Evolutionary conservation across 2,329 filamentous ascomycete genomes (phyloP), one percentile per base, ranked within the genome.

Genomic region (Fusarium keratoplasticum): DNA sequence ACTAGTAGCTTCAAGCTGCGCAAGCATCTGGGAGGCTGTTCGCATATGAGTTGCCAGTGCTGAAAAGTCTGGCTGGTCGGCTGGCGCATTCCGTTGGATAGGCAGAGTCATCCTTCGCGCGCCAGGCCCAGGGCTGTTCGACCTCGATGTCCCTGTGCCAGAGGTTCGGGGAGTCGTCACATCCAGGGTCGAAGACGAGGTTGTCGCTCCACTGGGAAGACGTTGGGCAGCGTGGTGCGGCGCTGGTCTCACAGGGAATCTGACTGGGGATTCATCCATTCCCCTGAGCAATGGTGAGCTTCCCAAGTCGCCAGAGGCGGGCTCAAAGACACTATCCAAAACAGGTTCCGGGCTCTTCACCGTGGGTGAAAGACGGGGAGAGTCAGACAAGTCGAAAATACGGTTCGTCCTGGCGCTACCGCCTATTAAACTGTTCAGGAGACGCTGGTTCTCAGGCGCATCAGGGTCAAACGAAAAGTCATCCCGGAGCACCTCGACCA

Each of bases 1-100:
- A 73, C 92, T 92, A 25, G 93, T 96, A 2, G 93, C 90, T 68
- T 96, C 94, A 11, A 96, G 87, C 78, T 96, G 94, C 16, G 94
- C 93, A 50, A 96, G 86, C 94, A 96, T 96, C 81, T 95, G 93
- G 16, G 94, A 94, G 5, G 94, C 94, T 5, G 94, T 95, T 22
- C 94, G 90, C 94, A 96, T 96, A 81, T 96, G 94, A 14, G 94
- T 95, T 14, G 94, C 94, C 35, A 96, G 84, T 4, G 94, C 94
- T 13, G 93, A 94, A 75, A 96, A 93, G 78, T 96, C 94, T 2
- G 93, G 92, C 79, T 95, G 93, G 67, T 95, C 93, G 13, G 85
- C 83, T 18, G 88, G 84, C 29, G 86, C 86, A 73, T 87, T 89
- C 57, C 89, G 86, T 61, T 87, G 86, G 54, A 86, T 84, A 20